phyloP scores from a whole-genome alignment of 306 rosid genomes.

The Rosa chinensis region DNA sequence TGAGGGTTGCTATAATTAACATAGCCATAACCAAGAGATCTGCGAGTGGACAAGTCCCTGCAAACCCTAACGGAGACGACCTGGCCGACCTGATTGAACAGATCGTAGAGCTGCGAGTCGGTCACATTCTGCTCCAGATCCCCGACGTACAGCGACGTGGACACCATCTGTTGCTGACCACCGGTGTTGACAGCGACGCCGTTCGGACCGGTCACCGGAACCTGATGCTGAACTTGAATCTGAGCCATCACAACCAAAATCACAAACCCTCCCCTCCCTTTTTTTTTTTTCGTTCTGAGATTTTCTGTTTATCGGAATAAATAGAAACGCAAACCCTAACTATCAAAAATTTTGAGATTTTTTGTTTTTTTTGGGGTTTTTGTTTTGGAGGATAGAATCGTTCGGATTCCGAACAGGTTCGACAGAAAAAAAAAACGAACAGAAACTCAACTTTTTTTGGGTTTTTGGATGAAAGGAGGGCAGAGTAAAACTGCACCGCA shows the following conservation, averaged over 20 bases:
- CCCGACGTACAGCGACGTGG: conserved; percentile 70
- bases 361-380: background rate
- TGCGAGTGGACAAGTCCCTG: conserved; percentile 57
- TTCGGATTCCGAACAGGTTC: conserved; percentile 11
- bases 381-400: conserved; percentile 9
- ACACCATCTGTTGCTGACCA: conserved; percentile 39
- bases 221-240: conserved; percentile 67
- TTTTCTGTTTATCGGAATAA: background rate
- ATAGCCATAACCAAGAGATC: conserved; percentile 79
- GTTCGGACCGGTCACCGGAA: conserved; percentile 33
- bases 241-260: conserved; percentile 54
- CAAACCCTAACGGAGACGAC: conserved; percentile 74
- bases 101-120: conserved; percentile 68
- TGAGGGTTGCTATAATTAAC: conserved; percentile 60
- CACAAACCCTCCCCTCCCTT: conserved; percentile 4
- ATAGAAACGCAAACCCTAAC: conserved; percentile 18
- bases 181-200: conserved; percentile 33
- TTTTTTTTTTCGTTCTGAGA: background rate
- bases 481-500: conserved; percentile 71
- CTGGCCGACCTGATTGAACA: conserved; percentile 59
- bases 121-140: conserved; percentile 59
- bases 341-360: background rate
- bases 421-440: background rate
- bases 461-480: conserved; percentile 47
- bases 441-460: conserved; percentile 13